These are phyloP conservation scores for Priceomyces medius DNA, from an alignment of 805 yeast genomes.

Conservation along the genomic window DNA sequence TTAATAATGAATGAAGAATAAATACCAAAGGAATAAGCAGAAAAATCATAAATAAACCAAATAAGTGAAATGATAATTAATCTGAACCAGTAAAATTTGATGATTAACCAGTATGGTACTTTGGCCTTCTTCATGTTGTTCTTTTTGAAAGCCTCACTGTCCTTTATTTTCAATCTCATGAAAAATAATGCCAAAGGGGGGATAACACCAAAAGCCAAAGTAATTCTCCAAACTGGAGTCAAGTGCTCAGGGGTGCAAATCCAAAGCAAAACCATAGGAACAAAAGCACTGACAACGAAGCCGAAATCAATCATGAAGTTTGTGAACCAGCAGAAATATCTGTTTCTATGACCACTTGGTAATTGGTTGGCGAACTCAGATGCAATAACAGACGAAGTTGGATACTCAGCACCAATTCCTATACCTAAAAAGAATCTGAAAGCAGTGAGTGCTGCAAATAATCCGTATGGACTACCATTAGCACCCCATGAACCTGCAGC, in stretches of 20 bases:
- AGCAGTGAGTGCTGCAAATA: constrained; percentile 79
- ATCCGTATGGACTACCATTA: constrained; percentile 65
- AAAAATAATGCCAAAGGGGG: constrained; percentile 79
- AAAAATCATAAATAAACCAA: constrained; percentile 92
- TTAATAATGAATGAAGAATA: constrained; percentile 73
- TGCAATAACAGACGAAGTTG: constrained; percentile 89
- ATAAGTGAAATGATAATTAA: constrained; percentile 65
- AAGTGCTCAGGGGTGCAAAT: constrained; percentile 71
- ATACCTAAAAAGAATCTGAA: constrained; percentile 87
- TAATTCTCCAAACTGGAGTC: constrained; percentile 86
- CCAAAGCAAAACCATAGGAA: constrained; percentile 83
- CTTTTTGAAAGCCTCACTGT: constrained; percentile 69
- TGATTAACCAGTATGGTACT: constrained; percentile 65
- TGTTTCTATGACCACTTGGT: constrained; percentile 80
- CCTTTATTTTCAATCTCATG: constrained; percentile 72
- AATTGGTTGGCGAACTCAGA: constrained; percentile 83
- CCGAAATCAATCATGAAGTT: constrained; percentile 86
- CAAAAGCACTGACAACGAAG: constrained; percentile 79
- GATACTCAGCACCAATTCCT: constrained; percentile 94
- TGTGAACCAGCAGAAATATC: constrained; percentile 88
- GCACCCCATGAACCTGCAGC: constrained; percentile 85
- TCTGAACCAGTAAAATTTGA: constrained; percentile 86
- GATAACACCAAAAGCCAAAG: constrained; percentile 86
- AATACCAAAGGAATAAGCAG: constrained; percentile 82
- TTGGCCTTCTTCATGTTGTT: constrained; percentile 61